phyloP scores from a whole-genome alignment of 1,284 basidiomycete species.

The Peniophora sp. region DNA sequence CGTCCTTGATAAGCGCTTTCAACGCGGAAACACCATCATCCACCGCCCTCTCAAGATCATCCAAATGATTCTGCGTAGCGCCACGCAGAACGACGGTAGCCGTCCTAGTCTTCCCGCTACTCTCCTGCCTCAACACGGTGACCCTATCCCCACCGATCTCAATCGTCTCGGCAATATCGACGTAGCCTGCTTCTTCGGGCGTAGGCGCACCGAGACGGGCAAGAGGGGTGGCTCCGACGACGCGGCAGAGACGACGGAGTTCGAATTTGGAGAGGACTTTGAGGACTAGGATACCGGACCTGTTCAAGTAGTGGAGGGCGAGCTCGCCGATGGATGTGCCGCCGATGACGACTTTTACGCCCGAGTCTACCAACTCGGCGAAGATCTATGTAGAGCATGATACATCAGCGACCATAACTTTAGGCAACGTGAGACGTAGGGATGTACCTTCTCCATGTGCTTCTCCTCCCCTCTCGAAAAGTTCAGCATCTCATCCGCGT shows the following conservation, averaged over 20 bases:
- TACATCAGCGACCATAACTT: neutral
- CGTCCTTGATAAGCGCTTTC: constrained; percentile 88
- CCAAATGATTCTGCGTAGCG: constrained; percentile 90
- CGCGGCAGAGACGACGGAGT: constrained; percentile 86
- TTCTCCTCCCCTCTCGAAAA: constrained; percentile 95
- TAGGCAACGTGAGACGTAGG: neutral
- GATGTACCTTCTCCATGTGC: constrained; percentile 81
- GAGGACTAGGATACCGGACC: constrained; percentile 89
- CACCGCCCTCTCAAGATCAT: constrained; percentile 91
- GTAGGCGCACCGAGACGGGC: constrained; percentile 95
- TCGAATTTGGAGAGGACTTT: constrained; percentile 99
- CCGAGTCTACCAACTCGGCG: constrained; percentile 95
- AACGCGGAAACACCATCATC: constrained; percentile 98
- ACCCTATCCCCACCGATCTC: constrained; percentile 98
- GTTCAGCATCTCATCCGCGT: constrained; percentile 93
- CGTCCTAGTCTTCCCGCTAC: constrained; percentile 63
- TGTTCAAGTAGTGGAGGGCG: constrained; percentile 94
- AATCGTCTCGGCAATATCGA: constrained; percentile 92
- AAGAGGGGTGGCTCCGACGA: constrained; percentile 93
- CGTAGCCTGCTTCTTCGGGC: constrained; percentile 90
- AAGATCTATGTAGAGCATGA: constrained; percentile 59
- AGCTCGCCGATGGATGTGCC: constrained; percentile 93
- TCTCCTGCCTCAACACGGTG: constrained; percentile 89
- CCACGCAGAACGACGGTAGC: constrained; percentile 96
- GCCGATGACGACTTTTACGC: constrained; percentile 90